These are phyloP conservation scores for Diaporthe batatas DNA, from an alignment of 2,329 filamentous ascomycete species.

Conservation along the genomic window DNA sequence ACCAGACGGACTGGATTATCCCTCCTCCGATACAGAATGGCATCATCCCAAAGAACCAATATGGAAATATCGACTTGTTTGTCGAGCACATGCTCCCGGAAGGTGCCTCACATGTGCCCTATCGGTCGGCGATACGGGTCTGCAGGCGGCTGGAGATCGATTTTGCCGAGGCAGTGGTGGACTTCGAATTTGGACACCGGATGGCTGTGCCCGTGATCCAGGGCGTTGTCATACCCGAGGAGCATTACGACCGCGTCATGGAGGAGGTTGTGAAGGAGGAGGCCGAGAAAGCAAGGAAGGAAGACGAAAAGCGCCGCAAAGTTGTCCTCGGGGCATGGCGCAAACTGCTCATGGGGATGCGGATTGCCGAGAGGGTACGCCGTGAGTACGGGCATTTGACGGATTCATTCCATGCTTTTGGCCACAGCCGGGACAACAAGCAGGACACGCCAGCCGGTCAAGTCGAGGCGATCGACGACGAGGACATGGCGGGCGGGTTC, in stretches of 20 bases:
- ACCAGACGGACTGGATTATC: slow-evolving; percentile 96
- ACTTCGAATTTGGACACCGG: slow-evolving; percentile 95
- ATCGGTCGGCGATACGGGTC: slow-evolving; percentile 80
- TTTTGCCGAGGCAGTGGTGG: slow-evolving; percentile 93
- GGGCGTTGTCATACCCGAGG: slow-evolving; percentile 88
- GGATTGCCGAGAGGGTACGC: slow-evolving; percentile 82
- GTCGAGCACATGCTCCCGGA: slow-evolving; percentile 91
- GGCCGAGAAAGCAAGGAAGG: slow-evolving; percentile 79
- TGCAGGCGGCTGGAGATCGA: slow-evolving; percentile 89
- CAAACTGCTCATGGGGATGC: slow-evolving; percentile 86
- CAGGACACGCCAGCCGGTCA: slow-evolving; percentile 46
- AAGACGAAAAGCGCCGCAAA: slow-evolving; percentile 85
- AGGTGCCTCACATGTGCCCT: slow-evolving; percentile 85
- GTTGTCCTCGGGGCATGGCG: slow-evolving; percentile 83
- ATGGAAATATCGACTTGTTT: slow-evolving; percentile 97
- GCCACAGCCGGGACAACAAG: slow-evolving; percentile 59
- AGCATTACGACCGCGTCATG: slow-evolving; percentile 80
- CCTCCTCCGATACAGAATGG: slow-evolving; percentile 87
- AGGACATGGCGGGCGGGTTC: slow-evolving; percentile 72
- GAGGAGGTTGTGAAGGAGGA: slow-evolving; percentile 85
- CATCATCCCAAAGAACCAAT: slow-evolving; percentile 91
- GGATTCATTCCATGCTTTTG: slow-evolving; percentile 66
- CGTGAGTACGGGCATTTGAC: slow-evolving; percentile 79
- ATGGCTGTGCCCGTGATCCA: slow-evolving; percentile 94
- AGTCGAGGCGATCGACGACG: slow-evolving; percentile 50